Percentiles rank a stretch among this genome's conserved stretches.
These are phyloP conservation scores for Amorphotheca resinae DNA, from an alignment of 495 filamentous ascomycete genomes.

Conservation along the genomic window DNA sequence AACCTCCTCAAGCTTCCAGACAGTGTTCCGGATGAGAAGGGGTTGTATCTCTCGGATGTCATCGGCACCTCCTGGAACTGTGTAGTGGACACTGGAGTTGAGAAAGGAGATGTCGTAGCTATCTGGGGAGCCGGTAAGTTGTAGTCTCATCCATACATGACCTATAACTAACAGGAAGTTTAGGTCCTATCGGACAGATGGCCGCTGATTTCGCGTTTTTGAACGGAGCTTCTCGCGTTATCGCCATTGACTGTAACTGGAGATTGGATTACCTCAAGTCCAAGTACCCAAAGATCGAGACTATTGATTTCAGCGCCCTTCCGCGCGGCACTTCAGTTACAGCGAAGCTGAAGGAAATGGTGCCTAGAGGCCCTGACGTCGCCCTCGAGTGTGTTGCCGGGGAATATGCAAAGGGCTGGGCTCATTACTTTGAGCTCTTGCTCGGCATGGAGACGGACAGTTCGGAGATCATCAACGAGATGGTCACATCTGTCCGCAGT, in stretches of 20 bases:
- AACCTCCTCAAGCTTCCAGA: constrained; percentile 74
- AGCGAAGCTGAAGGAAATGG: constrained; percentile 59
- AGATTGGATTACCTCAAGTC: constrained; percentile 53
- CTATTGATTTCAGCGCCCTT: constrained; percentile 42
- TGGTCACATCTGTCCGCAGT: constrained; percentile 63
- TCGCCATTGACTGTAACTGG: constrained; percentile 73
- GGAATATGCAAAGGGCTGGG: constrained; percentile 75
- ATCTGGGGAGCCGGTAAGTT: constrained; percentile 58
- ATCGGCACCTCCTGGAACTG: constrained; percentile 66
- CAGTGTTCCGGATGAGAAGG: constrained; percentile 78
- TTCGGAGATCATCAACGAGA: constrained; percentile 79
- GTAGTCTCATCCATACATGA: too few species aligned
- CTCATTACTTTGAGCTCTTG: constrained; percentile 62
- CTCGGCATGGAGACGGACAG: constrained; percentile 76
- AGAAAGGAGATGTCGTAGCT: constrained; percentile 65
- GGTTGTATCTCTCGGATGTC: constrained; percentile 71
- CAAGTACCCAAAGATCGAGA: constrained; percentile 51
- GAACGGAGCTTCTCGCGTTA: constrained; percentile 63
- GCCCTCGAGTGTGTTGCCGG: constrained; percentile 76
- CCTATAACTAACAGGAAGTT: background rate
- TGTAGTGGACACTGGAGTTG: constrained; percentile 74
- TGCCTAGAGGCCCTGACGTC: constrained; percentile 57
- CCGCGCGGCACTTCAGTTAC: constrained; percentile 47
- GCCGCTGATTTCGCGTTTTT: constrained; percentile 55
- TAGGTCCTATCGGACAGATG: constrained; percentile 64